Percentiles rank a stretch among this genome's conserved stretches.
phyloP scores from a whole-genome alignment of 2,329 filamentous ascomycete species.

The Verticillium tricorpus region DNA sequence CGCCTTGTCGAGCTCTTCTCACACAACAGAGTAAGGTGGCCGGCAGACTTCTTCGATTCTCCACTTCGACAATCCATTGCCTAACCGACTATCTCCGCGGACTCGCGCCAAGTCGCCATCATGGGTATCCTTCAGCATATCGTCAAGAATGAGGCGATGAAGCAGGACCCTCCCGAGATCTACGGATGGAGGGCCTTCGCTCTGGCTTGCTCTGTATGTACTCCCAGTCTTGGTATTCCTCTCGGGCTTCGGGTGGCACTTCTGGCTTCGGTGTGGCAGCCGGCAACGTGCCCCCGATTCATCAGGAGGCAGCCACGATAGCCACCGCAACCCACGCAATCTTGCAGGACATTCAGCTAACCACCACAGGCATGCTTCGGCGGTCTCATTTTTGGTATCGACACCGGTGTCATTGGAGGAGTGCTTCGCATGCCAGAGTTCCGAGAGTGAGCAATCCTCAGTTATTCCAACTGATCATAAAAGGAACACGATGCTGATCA shows the following conservation, averaged over 20 bases:
- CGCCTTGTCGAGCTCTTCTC: not conserved
- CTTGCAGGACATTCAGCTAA: not conserved
- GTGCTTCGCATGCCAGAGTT: constrained; percentile 19
- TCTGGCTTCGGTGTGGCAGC: no score
- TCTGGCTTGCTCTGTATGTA: constrained; percentile 7
- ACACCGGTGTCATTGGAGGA: constrained; percentile 21
- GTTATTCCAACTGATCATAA: not conserved
- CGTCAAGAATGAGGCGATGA: constrained; percentile 13
- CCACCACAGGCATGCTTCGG: constrained; percentile 7
- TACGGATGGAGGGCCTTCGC: constrained; percentile 11
- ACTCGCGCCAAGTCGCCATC: constrained; percentile 1
- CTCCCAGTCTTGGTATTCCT: not conserved
- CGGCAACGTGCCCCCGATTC: no score
- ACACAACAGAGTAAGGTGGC: not conserved
- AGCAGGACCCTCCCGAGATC: constrained; percentile 11
- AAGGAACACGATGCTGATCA: not conserved
- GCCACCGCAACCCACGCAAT: no score
- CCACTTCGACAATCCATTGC: not conserved
- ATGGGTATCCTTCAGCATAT: constrained; percentile 8
- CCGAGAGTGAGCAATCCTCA: constrained; percentile 1
- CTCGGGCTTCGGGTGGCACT: not conserved
- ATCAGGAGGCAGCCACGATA: no score
- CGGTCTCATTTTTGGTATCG: constrained; percentile 17
- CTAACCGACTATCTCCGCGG: not conserved
- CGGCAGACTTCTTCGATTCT: not conserved